phyloP scores from a whole-genome alignment of 108 stramenopile species.

The Skeletonema tropicum region DNA sequence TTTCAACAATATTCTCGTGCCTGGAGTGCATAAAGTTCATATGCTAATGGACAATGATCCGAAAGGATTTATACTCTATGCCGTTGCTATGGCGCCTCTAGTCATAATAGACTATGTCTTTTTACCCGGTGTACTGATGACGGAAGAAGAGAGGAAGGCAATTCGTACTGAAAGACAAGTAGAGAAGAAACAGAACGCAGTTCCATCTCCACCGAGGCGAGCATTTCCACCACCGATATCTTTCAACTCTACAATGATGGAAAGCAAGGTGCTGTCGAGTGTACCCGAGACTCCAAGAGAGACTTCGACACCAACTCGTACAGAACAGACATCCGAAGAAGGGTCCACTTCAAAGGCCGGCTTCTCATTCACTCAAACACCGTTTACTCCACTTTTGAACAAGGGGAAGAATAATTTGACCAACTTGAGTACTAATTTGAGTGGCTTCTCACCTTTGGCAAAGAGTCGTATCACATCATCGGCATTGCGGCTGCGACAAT shows the following conservation, averaged over 20 bases:
- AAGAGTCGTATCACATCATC: constrained; percentile 47
- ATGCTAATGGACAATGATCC: constrained; percentile 48
- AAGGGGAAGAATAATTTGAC: background rate
- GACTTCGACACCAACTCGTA: background rate
- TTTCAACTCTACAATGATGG: no score
- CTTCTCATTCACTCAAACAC: background rate
- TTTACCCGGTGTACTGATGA: constrained; percentile 42
- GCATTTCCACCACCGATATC: constrained; percentile 7
- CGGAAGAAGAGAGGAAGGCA: constrained; percentile 30
- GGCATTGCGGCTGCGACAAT: constrained; percentile 35
- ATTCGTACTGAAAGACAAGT: constrained; percentile 7
- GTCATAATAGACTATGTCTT: constrained; percentile 43
- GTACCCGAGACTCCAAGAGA: background rate
- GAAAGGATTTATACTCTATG: constrained; percentile 15
- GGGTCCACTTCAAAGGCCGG: background rate
- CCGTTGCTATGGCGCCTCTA: constrained; percentile 35
- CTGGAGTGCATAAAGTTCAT: constrained; percentile 45
- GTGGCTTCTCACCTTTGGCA: constrained; percentile 32
- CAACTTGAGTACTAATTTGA: constrained; percentile 4
- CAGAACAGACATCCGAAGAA: background rate
- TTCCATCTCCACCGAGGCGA: background rate
- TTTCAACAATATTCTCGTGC: constrained; percentile 50
- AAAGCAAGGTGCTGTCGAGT: background rate
- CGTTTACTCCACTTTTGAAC: constrained; percentile 14
- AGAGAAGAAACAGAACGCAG: background rate